phyloP scores from a whole-genome alignment of 768 basidiomycete species.

The Clitopilus hobsonii region DNA sequence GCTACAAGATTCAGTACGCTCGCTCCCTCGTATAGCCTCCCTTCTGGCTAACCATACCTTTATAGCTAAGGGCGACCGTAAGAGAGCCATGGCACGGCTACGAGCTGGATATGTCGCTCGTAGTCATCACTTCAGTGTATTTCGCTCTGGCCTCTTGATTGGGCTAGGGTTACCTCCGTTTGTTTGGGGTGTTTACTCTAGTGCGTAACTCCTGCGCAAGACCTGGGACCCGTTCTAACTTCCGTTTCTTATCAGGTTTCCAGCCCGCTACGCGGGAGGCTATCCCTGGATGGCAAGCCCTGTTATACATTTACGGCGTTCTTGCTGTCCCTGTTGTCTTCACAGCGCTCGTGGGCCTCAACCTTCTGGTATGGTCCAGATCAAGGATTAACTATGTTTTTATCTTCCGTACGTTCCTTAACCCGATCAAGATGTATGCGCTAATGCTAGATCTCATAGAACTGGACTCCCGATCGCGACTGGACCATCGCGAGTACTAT shows the following conservation, averaged over 20 bases:
- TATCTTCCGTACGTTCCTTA: slow-evolving; percentile 61
- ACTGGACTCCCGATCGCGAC: slow-evolving; percentile 60
- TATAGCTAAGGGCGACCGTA: slow-evolving; percentile 64
- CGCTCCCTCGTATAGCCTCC: neutral
- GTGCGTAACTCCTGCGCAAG: slow-evolving; percentile 27
- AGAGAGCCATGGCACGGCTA: slow-evolving; percentile 67
- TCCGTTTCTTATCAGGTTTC: slow-evolving; percentile 37
- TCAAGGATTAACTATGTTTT: slow-evolving; percentile 91
- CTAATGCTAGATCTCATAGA: slow-evolving; percentile 34
- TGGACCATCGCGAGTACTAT: slow-evolving; percentile 76
- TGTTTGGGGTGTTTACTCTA: slow-evolving; percentile 54
- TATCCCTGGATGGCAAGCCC: slow-evolving; percentile 66
- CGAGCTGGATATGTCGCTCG: slow-evolving; percentile 46
- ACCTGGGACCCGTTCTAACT: neutral
- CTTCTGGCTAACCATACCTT: neutral
- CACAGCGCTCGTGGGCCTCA: slow-evolving; percentile 73
- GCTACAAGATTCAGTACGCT: slow-evolving; percentile 65
- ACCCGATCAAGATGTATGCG: slow-evolving; percentile 10
- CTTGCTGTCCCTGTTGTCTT: slow-evolving; percentile 74
- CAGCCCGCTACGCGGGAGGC: slow-evolving; percentile 41
- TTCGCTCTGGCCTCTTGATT: slow-evolving; percentile 67
- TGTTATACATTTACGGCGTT: slow-evolving; percentile 77
- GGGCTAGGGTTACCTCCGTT: slow-evolving; percentile 73
- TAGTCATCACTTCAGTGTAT: slow-evolving; percentile 67
- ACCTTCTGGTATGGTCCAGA: slow-evolving; percentile 71